Base-by-base conservation (phyloP, 345 rosid species). In the Brassica nigra region DNA sequence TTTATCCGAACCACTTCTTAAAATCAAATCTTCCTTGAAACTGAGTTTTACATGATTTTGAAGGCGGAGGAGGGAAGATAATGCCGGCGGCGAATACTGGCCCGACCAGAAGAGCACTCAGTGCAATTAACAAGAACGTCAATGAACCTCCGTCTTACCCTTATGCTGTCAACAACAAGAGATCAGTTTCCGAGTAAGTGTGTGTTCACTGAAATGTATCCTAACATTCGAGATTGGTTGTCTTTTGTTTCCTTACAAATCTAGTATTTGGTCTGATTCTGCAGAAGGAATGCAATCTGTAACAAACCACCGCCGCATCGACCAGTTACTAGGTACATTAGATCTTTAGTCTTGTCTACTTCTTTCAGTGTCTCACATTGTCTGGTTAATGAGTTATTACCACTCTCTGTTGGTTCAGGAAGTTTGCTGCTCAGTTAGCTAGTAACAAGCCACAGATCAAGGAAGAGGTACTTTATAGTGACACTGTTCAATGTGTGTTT, bases 381-480 rank as follows among this genome's bases (percentile, higher is more conserved):
- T 62, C 72, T 67, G 57, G 37, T 62, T 67, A 9, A 8, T 29
- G 6, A 16, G 42, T 30, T 33, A 75, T 54, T 44, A 59, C 77
- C 34, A 66, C 75, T 70, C 71, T 71, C 4, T 67, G 12, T 78
- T 73, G 76, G 68, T 78, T 76, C 83, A 91, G 94, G 90, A 91
- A 85, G 79, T 91, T 89, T 77, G 93, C 96, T 76, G 92, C 91
- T 33, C 92, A 95, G 64, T 81, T 95, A 68, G 94, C 91, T 58
- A 86, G 76, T 81, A 85, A 70, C 0, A 76, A 88, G 86, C 88
- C 83, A 70, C 87, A 82, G 58, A 52, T 61, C 16, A 75, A 76
- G 81, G 82, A 83, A 66, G 81, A 88, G 90, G 92, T 90, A 72
- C 71, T 44, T 80, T 3, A 29, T 6, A 18, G 39, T 62, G 58